Percentiles rank a stretch among this genome's conserved stretches.
phyloP scores from a whole-genome alignment of 208 protist genomes.

The Leishmania aethiopica region DNA sequence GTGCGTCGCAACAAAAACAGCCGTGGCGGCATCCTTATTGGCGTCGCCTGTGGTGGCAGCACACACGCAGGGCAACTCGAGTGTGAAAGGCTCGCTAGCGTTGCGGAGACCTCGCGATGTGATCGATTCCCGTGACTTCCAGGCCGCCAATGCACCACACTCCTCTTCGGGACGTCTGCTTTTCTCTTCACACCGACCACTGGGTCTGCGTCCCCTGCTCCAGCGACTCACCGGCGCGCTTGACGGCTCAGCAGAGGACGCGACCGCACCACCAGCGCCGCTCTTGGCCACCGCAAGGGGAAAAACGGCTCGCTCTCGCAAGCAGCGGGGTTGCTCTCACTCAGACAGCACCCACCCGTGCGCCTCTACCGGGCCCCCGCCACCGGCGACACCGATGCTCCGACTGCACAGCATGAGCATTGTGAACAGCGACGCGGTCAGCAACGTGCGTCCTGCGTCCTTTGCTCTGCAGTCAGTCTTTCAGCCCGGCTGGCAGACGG shows the following conservation, averaged over 20 bases:
- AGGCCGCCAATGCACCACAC: background rate
- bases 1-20: background rate
- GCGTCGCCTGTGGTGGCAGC: too few relatives aligned
- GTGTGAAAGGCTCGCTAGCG: too few relatives aligned
- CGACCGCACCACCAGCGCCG: background rate
- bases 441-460: constrained; percentile 21
- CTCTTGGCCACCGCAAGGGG: background rate
- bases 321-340: background rate
- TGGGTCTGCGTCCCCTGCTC: constrained; percentile 12
- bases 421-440: constrained; percentile 37
- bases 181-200: background rate
- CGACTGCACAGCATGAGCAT: constrained; percentile 57
- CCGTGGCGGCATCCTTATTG: background rate
- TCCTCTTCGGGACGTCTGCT: background rate
- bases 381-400: constrained; percentile 2
- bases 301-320: background rate
- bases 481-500: constrained; percentile 34
- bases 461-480: constrained; percentile 77
- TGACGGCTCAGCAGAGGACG: background rate
- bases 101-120: background rate
- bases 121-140: too few relatives aligned
- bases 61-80: background rate
- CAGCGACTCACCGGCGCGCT: background rate
- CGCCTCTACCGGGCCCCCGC: background rate
- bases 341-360: background rate